Percentiles rank a stretch among this genome's conserved stretches.
These are phyloP conservation scores for Thielaviopsis punctulata DNA, from an alignment of 2,329 filamentous ascomycete species.

Conservation along the genomic window DNA sequence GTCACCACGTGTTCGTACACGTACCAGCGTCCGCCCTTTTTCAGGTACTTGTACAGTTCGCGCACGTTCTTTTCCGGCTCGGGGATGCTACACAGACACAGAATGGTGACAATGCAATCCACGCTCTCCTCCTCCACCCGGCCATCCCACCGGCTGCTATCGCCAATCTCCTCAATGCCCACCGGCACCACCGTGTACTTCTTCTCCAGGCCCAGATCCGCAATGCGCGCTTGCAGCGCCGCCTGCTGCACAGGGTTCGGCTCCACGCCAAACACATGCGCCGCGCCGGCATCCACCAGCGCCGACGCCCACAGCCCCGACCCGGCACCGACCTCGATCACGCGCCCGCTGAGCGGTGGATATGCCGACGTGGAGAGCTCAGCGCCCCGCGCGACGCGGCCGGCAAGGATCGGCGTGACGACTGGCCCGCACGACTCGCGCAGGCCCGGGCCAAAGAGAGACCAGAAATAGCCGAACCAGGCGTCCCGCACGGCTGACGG, in stretches of 20 bases:
- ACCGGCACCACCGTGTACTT: constrained; percentile 45
- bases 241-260: constrained; percentile 39
- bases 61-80: constrained; percentile 37
- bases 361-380: constrained; percentile 19
- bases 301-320: constrained; percentile 42
- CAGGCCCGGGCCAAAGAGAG: constrained; percentile 31
- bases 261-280: constrained; percentile 44
- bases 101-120: constrained; percentile 41
- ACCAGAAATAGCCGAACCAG: constrained; percentile 49
- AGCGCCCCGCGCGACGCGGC: constrained; percentile 24
- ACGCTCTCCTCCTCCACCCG: constrained; percentile 33
- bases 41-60: constrained; percentile 39
- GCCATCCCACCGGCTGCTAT: constrained; percentile 25
- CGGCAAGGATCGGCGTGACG: constrained; percentile 38
- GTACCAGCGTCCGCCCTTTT: constrained; percentile 45
- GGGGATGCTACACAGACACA: constrained; percentile 48
- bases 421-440: constrained; percentile 23
- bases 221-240: constrained; percentile 28
- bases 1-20: constrained; percentile 42
- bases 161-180: constrained; percentile 40
- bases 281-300: constrained; percentile 21
- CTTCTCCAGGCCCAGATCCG: constrained; percentile 33
- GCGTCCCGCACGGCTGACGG: constrained; percentile 25
- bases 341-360: constrained; percentile 29
- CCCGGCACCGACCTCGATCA: constrained; percentile 47